Conservation (phyloP, 495 filamentous ascomycete species). For the Xylaria intraflava region DNA sequence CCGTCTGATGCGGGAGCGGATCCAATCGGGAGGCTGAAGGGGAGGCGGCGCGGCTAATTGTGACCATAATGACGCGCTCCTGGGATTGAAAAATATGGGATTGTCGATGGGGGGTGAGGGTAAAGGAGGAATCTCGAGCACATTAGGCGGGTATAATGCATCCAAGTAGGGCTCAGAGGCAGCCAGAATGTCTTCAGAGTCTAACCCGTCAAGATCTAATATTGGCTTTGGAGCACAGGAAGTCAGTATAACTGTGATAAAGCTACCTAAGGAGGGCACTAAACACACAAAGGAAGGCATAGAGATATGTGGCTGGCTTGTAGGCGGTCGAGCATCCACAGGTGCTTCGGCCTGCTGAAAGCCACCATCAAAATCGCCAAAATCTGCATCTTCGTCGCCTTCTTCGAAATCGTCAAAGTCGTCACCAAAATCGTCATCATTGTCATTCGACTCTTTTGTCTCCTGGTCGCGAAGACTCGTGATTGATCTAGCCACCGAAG, state of each 20-base stretch:
- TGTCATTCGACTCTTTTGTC: slow-evolving; percentile 34
- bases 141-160: slow-evolving; percentile 51
- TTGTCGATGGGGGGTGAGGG: slow-evolving; percentile 42
- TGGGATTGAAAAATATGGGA: slow-evolving; percentile 59
- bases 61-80: slow-evolving; percentile 86
- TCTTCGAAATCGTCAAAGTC: slow-evolving; percentile 98
- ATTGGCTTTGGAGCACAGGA: slow-evolving; percentile 47
- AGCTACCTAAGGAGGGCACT: slow-evolving; percentile 25
- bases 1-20: slow-evolving; percentile 89
- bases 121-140: slow-evolving; percentile 43
- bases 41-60: slow-evolving; percentile 93
- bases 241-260: slow-evolving; percentile 28
- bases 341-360: slow-evolving; percentile 60
- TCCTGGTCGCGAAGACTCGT: slow-evolving; percentile 32
- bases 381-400: slow-evolving; percentile 66
- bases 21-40: slow-evolving; percentile 95
- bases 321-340: slow-evolving; percentile 36
- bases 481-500: slow-evolving; percentile 32
- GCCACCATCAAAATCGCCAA: slow-evolving; percentile 86
- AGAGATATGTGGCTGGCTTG: slow-evolving; percentile 45
- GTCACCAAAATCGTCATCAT: slow-evolving; percentile 61
- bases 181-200: slow-evolving; percentile 43
- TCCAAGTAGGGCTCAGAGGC: slow-evolving; percentile 49
- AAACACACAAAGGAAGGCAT: slow-evolving; percentile 42
- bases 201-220: slow-evolving; percentile 61